phyloP scores from a whole-genome alignment of 2,329 filamentous ascomycete genomes.

The Hymenoscyphus fructigenus region DNA sequence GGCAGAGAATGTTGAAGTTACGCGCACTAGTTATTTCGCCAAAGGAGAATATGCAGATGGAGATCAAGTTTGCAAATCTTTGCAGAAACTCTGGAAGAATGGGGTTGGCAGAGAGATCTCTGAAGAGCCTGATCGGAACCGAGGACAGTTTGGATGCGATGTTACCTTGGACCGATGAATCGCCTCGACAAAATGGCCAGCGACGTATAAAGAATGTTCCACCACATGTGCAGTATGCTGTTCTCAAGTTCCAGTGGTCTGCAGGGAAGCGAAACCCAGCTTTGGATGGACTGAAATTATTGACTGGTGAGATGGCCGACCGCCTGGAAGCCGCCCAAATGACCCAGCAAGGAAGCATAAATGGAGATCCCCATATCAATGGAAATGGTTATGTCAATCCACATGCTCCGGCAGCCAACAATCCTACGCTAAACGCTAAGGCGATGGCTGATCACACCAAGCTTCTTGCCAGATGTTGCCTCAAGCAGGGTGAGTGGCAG shows the following conservation, averaged over 20 bases:
- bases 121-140: conserved; percentile 83
- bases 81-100: conserved; percentile 95
- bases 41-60: conserved; percentile 95
- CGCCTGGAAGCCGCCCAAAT: conserved; percentile 32
- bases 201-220: conserved; percentile 27
- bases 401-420: conserved; percentile 40
- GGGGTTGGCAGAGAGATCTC: conserved; percentile 90
- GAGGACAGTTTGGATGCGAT: conserved; percentile 61
- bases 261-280: conserved; percentile 68
- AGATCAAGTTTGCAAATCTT: conserved; percentile 98
- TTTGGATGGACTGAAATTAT: conserved; percentile 56
- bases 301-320: conserved; percentile 58
- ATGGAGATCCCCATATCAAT: conserved; percentile 43
- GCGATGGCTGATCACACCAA: conserved; percentile 60
- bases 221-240: conserved; percentile 90
- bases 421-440: conserved; percentile 36
- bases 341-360: conserved; percentile 28
- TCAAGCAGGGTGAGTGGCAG: conserved; percentile 96
- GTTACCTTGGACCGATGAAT: conserved; percentile 47
- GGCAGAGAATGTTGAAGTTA: conserved; percentile 97
- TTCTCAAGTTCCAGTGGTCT: conserved; percentile 96
- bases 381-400: conserved; percentile 34
- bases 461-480: conserved; percentile 89
- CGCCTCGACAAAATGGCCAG: conserved; percentile 19
- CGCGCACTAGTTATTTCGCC: conserved; percentile 89